Conservation (phyloP, 1,139 yeast species). For the Trichomonascaceae sp. region DNA sequence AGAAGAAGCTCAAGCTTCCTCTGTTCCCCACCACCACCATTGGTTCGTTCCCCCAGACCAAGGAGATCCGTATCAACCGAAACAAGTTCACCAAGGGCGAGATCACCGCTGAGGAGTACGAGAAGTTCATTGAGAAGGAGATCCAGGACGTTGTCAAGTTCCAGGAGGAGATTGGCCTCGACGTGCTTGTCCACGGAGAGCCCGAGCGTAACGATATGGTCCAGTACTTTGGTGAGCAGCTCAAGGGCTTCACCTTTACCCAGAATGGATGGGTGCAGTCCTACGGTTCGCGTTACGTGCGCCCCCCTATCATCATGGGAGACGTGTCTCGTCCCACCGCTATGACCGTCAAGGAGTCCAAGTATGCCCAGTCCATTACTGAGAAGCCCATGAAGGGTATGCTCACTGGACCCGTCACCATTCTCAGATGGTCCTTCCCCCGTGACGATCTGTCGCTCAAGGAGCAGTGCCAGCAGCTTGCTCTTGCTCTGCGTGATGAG, state of each 20-base stretch:
- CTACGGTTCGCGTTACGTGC: constrained; percentile 98
- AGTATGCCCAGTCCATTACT: constrained; percentile 95
- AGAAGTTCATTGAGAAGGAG: constrained; percentile 91
- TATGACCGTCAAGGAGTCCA: constrained; percentile 98
- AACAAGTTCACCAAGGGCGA: constrained; percentile 96
- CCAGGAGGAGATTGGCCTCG: constrained; percentile 98
- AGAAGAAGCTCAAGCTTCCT: constrained; percentile 83
- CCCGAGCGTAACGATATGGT: constrained; percentile 99
- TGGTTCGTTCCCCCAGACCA: constrained; percentile 99
- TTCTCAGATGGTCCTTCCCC: constrained; percentile 99
- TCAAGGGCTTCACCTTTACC: constrained; percentile 96
- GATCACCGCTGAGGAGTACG: constrained; percentile 88
- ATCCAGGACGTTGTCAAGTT: constrained; percentile 90
- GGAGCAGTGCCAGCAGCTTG: constrained; percentile 93
- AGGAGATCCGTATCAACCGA: constrained; percentile 97
- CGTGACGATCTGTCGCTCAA: constrained; percentile 94
- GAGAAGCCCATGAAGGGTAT: constrained; percentile 97
- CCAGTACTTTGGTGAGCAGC: constrained; percentile 98
- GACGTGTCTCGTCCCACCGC: constrained; percentile 97
- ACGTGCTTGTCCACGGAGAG: constrained; percentile 98
- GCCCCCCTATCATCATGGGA: constrained; percentile 99
- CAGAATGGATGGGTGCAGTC: constrained; percentile 99
- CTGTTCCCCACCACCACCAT: constrained; percentile 99
- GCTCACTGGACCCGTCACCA: constrained; percentile 99
- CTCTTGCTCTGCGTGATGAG: constrained; percentile 96